Evolutionary conservation across 345 rosid species (phyloP), one percentile per base, ranked within the genome.

Genomic region (Citrus reticulata): DNA sequence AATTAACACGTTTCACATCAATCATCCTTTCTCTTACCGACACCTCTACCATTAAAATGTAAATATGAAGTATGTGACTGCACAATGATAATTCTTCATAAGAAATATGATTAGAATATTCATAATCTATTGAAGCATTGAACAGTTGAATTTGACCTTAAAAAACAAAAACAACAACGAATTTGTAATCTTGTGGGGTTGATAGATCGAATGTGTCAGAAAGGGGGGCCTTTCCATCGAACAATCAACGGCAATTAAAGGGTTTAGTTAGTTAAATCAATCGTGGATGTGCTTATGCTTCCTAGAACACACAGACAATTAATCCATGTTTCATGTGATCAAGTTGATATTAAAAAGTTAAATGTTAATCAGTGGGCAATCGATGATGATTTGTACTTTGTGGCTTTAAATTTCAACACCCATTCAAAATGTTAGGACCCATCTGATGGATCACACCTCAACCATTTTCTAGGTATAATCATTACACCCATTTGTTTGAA

Each of bases 401-500:
- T 67, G 68, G 4, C 6, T 24, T 58, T 24, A 49, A 73, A 49
- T 17, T 75, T 75, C 79, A 76, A 54, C 61, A 8, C 16, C 73
- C 74, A 22, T 72, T 27, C 37, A 68, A 59, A 27, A 22, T 22
- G 16, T 39, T 65, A 64, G 73, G n/a, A 60, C 59, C 79, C 80
- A 77, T 77, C 29, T 35, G 57, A 35, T 81, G 82, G 77, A 51
- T 19, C 63, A 68, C 87, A 68, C 66, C 59, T 62, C 77, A 57
- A 37, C 81, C 67, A 72, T 58, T 70, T 72, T 66, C 63, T 14
- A 20, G 58, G 71, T 64, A 35, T 81, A 68, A 81, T 75, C 81
- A 81, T 81, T 84, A 73, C 84, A 60, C 64, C 73, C 82, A 73
- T 19, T 24, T 68, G 70, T 29, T 74, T 67, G 55, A n/a, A 67